Percentiles rank a stretch among this genome's conserved stretches.
Conservation (phyloP, 805 yeast species). For the Komagataella populi region DNA sequence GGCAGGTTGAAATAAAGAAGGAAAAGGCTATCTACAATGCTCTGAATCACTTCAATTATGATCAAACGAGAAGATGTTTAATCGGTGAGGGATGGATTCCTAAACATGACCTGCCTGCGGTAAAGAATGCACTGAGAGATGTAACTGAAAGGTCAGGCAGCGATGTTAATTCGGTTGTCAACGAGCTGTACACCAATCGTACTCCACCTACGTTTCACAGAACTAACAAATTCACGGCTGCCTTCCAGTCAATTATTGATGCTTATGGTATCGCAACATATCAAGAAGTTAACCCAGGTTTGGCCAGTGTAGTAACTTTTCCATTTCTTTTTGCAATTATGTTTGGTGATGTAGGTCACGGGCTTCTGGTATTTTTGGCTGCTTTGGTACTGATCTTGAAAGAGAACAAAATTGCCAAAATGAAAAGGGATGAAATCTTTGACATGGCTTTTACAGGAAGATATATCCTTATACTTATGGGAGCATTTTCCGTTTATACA, state of each 20-base stretch:
- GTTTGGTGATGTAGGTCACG: slow-evolving; percentile 79
- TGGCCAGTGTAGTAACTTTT: slow-evolving; percentile 62
- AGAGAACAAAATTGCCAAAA: slow-evolving; percentile 35
- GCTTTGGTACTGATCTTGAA: slow-evolving; percentile 40
- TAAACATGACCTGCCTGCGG: slow-evolving; percentile 50
- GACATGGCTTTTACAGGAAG: slow-evolving; percentile 70
- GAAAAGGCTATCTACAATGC: slow-evolving; percentile 77
- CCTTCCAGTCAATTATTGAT: slow-evolving; percentile 59
- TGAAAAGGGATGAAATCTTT: slow-evolving; percentile 60
- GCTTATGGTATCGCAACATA: slow-evolving; percentile 72
- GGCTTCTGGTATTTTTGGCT: slow-evolving; percentile 44
- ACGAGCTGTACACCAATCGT: slow-evolving; percentile 48
- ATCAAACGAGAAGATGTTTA: slow-evolving; percentile 70
- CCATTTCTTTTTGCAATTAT: slow-evolving; percentile 76
- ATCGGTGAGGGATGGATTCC: slow-evolving; percentile 98
- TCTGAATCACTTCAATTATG: slow-evolving; percentile 69
- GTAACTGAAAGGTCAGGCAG: slow-evolving; percentile 37
- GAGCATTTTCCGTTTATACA: slow-evolving; percentile 58
- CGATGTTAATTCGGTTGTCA: slow-evolving; percentile 36
- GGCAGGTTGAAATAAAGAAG: slow-evolving; percentile 57
- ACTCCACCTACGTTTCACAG: slow-evolving; percentile 64
- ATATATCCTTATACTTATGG: slow-evolving; percentile 59
- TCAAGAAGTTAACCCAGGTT: slow-evolving; percentile 64
- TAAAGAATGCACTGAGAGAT: slow-evolving; percentile 53
- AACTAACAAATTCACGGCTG: slow-evolving; percentile 54